Base-by-base conservation (phyloP, 164 flowering plant species). In the Taxillus chinensis region DNA sequence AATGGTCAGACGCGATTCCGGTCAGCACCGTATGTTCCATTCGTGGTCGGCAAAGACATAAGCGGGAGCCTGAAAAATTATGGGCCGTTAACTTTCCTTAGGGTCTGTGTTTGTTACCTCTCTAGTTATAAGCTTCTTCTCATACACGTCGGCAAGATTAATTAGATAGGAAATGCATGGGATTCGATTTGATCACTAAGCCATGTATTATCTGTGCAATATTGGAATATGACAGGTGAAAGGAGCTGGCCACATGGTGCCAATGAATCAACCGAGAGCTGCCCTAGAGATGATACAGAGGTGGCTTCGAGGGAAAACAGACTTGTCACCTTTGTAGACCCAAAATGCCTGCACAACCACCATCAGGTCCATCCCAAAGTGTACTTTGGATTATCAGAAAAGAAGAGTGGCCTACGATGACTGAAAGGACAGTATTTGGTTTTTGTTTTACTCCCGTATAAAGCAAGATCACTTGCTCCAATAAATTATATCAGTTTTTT, bases 181-280 rank as follows among this genome's bases (percentile, higher is more conserved):
- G 27, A 27, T 27, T 2, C 27, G 27, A 27, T 27, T 27, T 27
- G 27, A 27, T n/a, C n/a, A n/a, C 27, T 27, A 27, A 27, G 27
- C 27, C 27, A 0, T 27, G 27, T 27, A 27, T 27, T 27, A 2
- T 27, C 27, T 27, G 27, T 27, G 27, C 10, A 51, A 46, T 7
- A 27, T 27, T 51, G 17, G 54, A 4, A 3, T 51, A 2, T 51
- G 27, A 62, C 62, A 75, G 73, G 75, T 75, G 8, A 56, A 70
- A 40, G 54, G 71, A 58, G 74, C 77, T 16, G 77, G 77, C 17
- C 77, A 70, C 41, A 50, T 74, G 77, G 77, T 74, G 51, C 77
- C 77, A 6, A 70, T 71, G 74, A 74, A 74, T 65, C 77, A 74
- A 40, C 77, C 77, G 5, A 62, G 64, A 40, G 71, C 64, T 52